Base-by-base conservation (phyloP, 371 early-diverging fungal species). In the Apophysomyces trapeziformis region DNA sequence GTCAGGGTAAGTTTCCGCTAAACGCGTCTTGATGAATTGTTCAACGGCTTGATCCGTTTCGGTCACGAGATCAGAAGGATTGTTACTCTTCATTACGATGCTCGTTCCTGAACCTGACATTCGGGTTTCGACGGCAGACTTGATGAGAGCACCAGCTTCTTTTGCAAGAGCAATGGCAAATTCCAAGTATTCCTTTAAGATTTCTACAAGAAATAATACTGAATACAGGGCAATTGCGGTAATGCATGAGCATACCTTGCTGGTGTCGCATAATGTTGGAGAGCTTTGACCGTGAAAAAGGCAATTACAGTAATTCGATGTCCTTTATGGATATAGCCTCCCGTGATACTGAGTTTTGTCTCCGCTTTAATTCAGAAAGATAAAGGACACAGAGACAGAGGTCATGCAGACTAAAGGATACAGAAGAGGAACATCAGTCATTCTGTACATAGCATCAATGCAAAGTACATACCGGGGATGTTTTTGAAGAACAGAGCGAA, bases 21-120 rank as follows among this genome's bases (percentile, higher is more conserved):
- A 76, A 38, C 79, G 76, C 32, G 71, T 67, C 63, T 89, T 87
- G 38, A 94, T 83, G 57, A 87, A 78, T 58, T 83, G 79, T 58
- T 97, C 95, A 2, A 95, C 94, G 41, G 85, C 86, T 58, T 89
- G 83, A 69, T 97, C 97, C 47, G 90, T 92, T 61, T 85, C 89
- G 0, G 95, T 95, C 38, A 95, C 95, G 58, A 94, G 80, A 69
- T 96, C 95, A 13, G 91, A 87, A 1, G 86, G 85, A 67, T 93
- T 93, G 26, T 87, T 86, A 60, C 74, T 74, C 65, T 87, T 83
- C 64, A 83, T 74, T 37, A 82, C 73, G 43, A 81, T 68, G 43
- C 66, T 68, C 45, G 73, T 75, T 5, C 83, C 76, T n/a, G 78
- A 66, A 9, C 87, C 84, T 43, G 81, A 62, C 66, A 82, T 75